phyloP scores from a whole-genome alignment of 805 yeast genomes.

The Candida adriatica region DNA sequence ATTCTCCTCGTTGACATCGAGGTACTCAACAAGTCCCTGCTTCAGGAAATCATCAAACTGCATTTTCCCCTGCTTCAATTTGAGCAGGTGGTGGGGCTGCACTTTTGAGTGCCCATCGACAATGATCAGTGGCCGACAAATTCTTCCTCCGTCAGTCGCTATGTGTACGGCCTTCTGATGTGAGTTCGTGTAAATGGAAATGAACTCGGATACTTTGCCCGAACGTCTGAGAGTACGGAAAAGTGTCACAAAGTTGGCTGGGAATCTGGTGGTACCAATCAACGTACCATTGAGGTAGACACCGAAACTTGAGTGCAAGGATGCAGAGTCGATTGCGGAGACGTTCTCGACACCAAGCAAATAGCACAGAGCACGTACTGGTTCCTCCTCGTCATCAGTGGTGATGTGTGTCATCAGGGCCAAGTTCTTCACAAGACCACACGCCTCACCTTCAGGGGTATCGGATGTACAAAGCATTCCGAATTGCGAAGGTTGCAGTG shows the following conservation, averaged over 20 bases:
- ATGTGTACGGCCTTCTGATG: conserved; percentile 94
- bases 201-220: conserved; percentile 82
- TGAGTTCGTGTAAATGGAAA: conserved; percentile 81
- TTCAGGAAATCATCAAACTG: conserved; percentile 86
- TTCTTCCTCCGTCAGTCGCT: conserved; percentile 98
- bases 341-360: conserved; percentile 88
- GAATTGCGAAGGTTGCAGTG: conserved; percentile 96
- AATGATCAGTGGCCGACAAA: conserved; percentile 92
- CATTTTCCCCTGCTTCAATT: conserved; percentile 62
- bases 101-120: conserved; percentile 67
- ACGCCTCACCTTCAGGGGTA: conserved; percentile 99
- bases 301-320: conserved; percentile 76
- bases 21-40: conserved; percentile 85
- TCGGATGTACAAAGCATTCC: conserved; percentile 99
- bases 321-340: conserved; percentile 71
- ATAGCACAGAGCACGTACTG: conserved; percentile 70
- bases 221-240: conserved; percentile 79
- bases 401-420: conserved; percentile 99
- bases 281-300: conserved; percentile 92
- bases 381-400: conserved; percentile 94
- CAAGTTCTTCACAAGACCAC: conserved; percentile 94
- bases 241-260: conserved; percentile 68
- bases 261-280: conserved; percentile 83
- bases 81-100: conserved; percentile 57
- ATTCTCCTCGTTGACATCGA: conserved; percentile 96